Conservation (phyloP, 148 eudicot species). For the Vaccinium macrocarpon region DNA sequence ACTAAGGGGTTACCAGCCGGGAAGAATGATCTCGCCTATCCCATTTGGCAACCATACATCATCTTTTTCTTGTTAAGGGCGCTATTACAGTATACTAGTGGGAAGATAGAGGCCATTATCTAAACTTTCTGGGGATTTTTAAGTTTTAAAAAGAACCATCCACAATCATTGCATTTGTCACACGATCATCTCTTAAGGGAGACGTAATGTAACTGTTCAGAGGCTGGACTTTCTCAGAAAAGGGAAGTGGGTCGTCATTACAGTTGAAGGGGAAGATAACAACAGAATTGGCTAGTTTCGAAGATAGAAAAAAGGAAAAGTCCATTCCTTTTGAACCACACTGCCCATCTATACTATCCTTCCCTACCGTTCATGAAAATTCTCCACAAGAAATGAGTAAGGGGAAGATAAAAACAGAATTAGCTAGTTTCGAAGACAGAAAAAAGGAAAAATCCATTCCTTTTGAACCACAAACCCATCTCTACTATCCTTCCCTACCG, state of each 20-base stretch:
- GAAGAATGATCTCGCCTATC: not conserved
- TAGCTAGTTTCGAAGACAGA: not conserved
- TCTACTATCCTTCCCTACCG: not conserved
- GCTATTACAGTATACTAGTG: not conserved
- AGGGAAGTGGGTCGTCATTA: not conserved
- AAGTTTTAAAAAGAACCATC: not conserved
- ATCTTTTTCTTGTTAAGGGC: not conserved
- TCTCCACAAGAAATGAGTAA: not conserved
- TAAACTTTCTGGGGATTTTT: not conserved
- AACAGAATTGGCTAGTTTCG: not conserved
- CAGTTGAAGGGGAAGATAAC: not conserved
- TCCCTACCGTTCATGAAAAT: not conserved
- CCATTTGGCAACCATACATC: not conserved
- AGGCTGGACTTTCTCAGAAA: not conserved
- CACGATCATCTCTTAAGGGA: not conserved
- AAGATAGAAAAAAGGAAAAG: slow-evolving; percentile 5
- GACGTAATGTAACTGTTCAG: not conserved
- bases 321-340: not conserved
- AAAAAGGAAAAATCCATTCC: not conserved
- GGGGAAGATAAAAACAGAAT: not conserved
- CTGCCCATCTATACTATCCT: not conserved
- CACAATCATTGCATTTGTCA: not conserved
- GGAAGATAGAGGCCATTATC: not conserved
- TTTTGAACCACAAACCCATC: not conserved
- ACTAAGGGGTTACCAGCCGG: not conserved